Evolutionary conservation across 2,329 filamentous ascomycete genomes (phyloP), one percentile per base, ranked within the genome.

Genomic region (Monosporascus sp.): DNA sequence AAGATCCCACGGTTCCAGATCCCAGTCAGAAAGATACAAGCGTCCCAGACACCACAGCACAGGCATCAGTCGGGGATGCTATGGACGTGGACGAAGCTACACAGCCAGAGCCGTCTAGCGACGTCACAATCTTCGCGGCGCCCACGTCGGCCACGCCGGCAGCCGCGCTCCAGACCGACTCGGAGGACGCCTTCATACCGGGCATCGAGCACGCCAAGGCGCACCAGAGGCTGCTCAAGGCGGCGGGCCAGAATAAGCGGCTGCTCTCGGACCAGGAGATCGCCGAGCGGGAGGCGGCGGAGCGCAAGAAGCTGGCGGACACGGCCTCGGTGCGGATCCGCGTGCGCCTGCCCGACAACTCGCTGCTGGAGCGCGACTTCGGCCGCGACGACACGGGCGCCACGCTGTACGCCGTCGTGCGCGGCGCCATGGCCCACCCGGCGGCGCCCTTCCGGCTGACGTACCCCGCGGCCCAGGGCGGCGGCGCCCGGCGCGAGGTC

Each of bases 301-400:
- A 86, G 50, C 80, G 82, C 47, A 83, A 85, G 31, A 85, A 78
- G 57, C 74, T 91, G 1, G 80, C 85, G 5, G 78, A 81, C 5
- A 78, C 92, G 55, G 83, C 81, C 49, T 81, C 82, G 34, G 81
- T 96, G 34, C 79, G 83, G 27, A 78, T 97, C 57, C 90, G 89
- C 58, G 81, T 97, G 48, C 87, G 92, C 25, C 92, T 97, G 61
- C 93, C 93, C 0, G 92, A 97, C 66, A 89, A 92, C 61, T 88
- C 85, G 53, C 84, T 86, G 50, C 83, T 91, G 34, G 83, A 90
- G 49, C 86, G 86, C 72, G 80, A 78, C n/a, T 84, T 95, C 59
- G 79, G 77, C 1, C 82, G 83, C 20, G 68, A 75, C 1, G 86
- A 92, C 50, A 90, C 88, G 0, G 88, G 86, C 1, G 76, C 79